Base-by-base conservation (phyloP, 352 stramenopile genomes). In the Pythium aristosporum region DNA sequence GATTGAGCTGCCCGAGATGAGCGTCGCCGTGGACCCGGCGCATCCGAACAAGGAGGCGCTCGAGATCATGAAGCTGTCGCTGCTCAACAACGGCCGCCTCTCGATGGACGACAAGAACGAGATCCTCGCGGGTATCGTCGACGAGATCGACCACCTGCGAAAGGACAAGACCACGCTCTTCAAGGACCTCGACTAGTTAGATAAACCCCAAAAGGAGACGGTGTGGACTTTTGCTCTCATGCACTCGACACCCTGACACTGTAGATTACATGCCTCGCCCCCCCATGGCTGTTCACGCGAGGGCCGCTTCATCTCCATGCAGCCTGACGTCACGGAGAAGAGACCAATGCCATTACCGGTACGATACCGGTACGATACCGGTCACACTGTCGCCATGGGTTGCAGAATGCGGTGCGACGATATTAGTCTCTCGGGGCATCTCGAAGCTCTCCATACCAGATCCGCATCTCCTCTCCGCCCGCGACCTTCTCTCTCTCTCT, bases 31-130 rank as follows among this genome's bases (percentile, higher is more conserved):
- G 53, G 72, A 82, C 7, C 68, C 71, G 15, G 76, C 88, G 39
- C 68, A 96, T 69, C 79, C 82, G 36, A 86, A 96, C 71, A 80
- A 78, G 70, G 81, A 93, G 23, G 85, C 85, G 23, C 75, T 96
- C 9, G 83, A 91, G 73, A 88, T 94, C 72, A 96, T 96, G 87
- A 93, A 94, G 79, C 75, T 92, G 41, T 91, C 87, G 57, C 77
- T 96, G 65, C 74, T 92, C 61, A 96, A 96, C 77, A 96, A 96
- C 67, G 87, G 87, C 46, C 87, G 84, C 61, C 86, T 96, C 59
- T 80, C 75, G 51, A 92, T 96, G 83, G 87, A 91, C 65, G 87
- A 94, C 79, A 96, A 96, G 82, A 85, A 96, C 67, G 78, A 96
- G 67, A 83, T 96, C 75, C 72, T 96, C 50, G 78, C 73, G 60